Base-by-base conservation (phyloP, 768 basidiomycete species). In the Amanita exitialis region DNA sequence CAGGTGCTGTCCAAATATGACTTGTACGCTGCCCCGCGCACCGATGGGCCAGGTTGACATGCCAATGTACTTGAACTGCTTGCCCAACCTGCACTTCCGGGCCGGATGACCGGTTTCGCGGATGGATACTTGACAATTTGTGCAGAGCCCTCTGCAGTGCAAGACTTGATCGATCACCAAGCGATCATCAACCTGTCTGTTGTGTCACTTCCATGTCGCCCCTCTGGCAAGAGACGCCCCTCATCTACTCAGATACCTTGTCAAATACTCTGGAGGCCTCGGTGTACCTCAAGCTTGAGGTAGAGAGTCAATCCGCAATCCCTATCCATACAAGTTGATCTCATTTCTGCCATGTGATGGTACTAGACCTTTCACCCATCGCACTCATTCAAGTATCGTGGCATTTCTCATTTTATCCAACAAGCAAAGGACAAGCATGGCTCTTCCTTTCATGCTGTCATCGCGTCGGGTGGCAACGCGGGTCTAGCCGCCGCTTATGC, bases 401-500 rank as follows among this genome's bases (percentile, higher is more conserved):
- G 85, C 4, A 71, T 88, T 30, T 82, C 83, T 16, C 70, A 73
- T 53, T 82, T 84, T 56, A 69, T 78, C 2, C 74, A 78, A 56
- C 67, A 71, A 27, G 76, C 75, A 16, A 71, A 72, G 48, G 67
- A 72, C 52, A 65, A 61, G 16, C 69, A 76, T 47, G 86, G 87
- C 0, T 61, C 72, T 10, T 59, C 62, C 25, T 69, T 80, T 4
- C 87, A 86, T 61, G 67, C 82, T 38, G 68, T 88, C 38, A 78
- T 82, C 46, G 85, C 87, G 0, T 90, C 87, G 0, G 77, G 82
- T 4, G 87, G 87, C n/a, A 89, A 90, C 59, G 88, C 84, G n/a
- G 86, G 80, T 1, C 67, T 87, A 12, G 87, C 85, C 10, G 76
- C 77, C 0, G 86, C 86, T 13, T 75, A 77, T 54, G 81, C 80